Conservation (phyloP, 129 eudicot species). For the sunflower (Helianthus annuus) region DNA sequence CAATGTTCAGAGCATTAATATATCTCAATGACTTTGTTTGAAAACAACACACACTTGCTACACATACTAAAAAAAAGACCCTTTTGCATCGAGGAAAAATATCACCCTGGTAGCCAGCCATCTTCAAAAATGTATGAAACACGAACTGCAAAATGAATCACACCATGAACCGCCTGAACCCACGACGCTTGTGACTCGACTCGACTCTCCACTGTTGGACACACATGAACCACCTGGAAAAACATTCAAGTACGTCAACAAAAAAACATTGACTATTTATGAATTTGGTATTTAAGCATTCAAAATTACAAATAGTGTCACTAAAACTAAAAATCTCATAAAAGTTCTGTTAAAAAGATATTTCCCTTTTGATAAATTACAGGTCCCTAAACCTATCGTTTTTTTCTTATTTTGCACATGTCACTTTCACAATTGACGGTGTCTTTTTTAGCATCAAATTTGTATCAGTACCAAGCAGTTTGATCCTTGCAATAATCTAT, state of each 20-base stretch:
- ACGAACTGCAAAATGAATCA: constrained; percentile 3
- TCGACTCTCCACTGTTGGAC: constrained; percentile 34
- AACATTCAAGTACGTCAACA: background rate
- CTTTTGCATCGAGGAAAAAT: constrained; percentile 12
- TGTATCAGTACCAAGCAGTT: too few species aligned
- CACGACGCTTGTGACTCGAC: constrained; percentile 20
- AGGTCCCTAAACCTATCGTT: background rate
- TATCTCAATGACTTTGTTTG: constrained; percentile 24
- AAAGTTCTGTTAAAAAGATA: background rate
- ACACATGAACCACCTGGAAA: constrained; percentile 22
- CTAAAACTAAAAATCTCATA: background rate
- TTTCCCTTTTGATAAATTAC: background rate
- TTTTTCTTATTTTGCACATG: background rate
- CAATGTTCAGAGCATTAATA: constrained; percentile 13
- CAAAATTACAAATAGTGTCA: background rate
- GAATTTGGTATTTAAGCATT: background rate
- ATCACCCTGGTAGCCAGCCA: constrained; percentile 17
- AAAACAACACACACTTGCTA: constrained; percentile 30
- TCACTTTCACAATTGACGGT: background rate
- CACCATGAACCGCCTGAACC: constrained; percentile 20
- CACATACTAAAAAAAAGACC: constrained; percentile 19
- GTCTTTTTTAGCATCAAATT: too few species aligned
- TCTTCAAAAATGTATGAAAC: constrained; percentile 27
- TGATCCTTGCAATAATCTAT: background rate
- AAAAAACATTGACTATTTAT: background rate